phyloP scores from a whole-genome alignment of 768 basidiomycete genomes.

The Candolleomyces efflorescens region DNA sequence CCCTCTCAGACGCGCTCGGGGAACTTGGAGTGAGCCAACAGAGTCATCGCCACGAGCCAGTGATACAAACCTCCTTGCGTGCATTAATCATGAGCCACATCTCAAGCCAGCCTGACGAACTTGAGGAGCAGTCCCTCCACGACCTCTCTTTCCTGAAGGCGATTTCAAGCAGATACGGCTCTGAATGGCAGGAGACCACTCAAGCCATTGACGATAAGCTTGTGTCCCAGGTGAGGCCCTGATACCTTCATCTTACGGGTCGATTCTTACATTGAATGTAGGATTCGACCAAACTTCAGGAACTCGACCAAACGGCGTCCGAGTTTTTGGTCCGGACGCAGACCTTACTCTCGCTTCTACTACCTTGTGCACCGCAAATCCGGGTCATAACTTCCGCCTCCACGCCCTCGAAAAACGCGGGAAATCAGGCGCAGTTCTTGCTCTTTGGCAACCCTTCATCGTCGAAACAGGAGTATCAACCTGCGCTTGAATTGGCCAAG shows the following conservation, averaged over 20 bases:
- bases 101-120: constrained; percentile 13
- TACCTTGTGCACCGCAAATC: constrained; percentile 19
- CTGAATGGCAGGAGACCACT: constrained; percentile 22
- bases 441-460: constrained; percentile 46
- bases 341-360: constrained; percentile 56
- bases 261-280: background rate
- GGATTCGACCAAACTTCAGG: background rate
- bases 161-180: constrained; percentile 30
- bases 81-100: constrained; percentile 34
- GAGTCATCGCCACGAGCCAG: constrained; percentile 25
- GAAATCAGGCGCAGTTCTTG: constrained; percentile 28
- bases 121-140: constrained; percentile 22
- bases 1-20: constrained; percentile 50
- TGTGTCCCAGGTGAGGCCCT: constrained; percentile 16
- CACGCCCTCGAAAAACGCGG: constrained; percentile 1
- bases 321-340: constrained; percentile 56
- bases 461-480: constrained; percentile 49
- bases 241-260: background rate
- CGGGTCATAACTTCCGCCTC: background rate
- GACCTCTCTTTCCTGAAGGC: constrained; percentile 50
- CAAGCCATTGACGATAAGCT: constrained; percentile 11
- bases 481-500: constrained; percentile 62
- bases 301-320: constrained; percentile 16
- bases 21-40: constrained; percentile 48
- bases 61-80: constrained; percentile 35